Percentiles rank a stretch among this genome's conserved stretches.
Conservation (phyloP, 306 rosid genomes). For the Luffa aegyptiaca region DNA sequence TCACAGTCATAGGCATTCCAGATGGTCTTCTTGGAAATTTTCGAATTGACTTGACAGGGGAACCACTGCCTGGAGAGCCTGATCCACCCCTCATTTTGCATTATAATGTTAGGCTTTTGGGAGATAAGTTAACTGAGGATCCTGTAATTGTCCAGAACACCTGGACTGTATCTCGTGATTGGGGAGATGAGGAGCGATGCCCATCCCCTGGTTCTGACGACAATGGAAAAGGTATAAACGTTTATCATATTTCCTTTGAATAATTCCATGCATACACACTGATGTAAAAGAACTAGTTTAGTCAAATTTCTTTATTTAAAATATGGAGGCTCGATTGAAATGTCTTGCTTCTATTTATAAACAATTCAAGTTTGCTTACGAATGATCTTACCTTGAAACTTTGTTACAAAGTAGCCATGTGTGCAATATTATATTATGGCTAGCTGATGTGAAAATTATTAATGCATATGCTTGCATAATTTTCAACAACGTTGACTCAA, state of each 20-base stretch:
- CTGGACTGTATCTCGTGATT: conserved; percentile 89
- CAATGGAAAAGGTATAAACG: conserved; percentile 51
- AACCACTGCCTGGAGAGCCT: conserved; percentile 95
- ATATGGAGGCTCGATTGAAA: not conserved
- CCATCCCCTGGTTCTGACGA: conserved; percentile 74
- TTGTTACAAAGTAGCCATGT: not conserved
- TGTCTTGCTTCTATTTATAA: not conserved
- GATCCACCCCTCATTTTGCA: conserved; percentile 86
- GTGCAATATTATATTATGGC: not conserved
- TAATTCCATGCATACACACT: not conserved
- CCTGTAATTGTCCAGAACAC: conserved; percentile 96
- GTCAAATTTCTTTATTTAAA: not conserved
- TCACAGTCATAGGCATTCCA: conserved; percentile 76
- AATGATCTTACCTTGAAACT: not conserved
- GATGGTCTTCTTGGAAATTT: conserved; percentile 85
- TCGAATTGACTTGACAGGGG: conserved; percentile 82
- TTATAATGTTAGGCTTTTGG: conserved; percentile 93
- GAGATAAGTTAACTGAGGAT: conserved; percentile 91
- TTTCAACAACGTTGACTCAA: not conserved
- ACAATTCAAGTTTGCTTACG: not conserved
- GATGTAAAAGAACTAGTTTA: not conserved
- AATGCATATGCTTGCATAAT: not conserved
- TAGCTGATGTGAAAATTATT: not conserved
- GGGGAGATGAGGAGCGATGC: conserved; percentile 98
- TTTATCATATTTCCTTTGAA: conserved; percentile 8